These are phyloP conservation scores for Sugiyamaella marilandica DNA, from an alignment of 805 yeast genomes.

Conservation along the genomic window DNA sequence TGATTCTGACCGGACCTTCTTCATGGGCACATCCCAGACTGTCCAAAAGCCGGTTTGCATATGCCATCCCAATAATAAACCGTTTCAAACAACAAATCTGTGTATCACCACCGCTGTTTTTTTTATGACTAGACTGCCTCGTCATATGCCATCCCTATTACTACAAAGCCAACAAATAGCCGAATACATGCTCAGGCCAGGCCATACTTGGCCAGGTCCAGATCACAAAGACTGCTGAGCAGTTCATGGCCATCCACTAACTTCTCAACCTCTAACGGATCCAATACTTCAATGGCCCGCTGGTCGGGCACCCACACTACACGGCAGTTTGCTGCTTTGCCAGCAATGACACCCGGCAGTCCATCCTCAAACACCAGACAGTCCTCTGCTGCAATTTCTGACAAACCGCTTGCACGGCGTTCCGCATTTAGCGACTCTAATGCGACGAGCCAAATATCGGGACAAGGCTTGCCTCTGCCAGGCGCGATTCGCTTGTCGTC, in stretches of 20 bases:
- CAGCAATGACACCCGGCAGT: conserved; percentile 83
- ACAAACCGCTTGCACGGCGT: conserved; percentile 39
- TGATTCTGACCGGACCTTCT: too few relatives aligned
- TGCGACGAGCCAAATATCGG: conserved; percentile 88
- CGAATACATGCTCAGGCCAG: conserved; percentile 1
- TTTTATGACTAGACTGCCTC: too few relatives aligned
- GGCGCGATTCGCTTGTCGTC: conserved; percentile 78
- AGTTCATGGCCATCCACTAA: conserved; percentile 58
- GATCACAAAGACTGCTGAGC: conserved; percentile 46
- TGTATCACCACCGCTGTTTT: too few relatives aligned
- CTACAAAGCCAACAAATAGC: too few relatives aligned
- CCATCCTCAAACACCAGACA: conserved; percentile 95
- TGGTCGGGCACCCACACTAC: conserved; percentile 96
- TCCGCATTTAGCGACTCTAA: conserved; percentile 61
- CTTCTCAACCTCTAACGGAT: conserved; percentile 39
- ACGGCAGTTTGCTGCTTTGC: conserved; percentile 71
- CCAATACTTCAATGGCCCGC: conserved; percentile 55
- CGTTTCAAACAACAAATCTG: too few relatives aligned
- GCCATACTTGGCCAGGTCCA: conserved; percentile 45
- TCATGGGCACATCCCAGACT: too few relatives aligned
- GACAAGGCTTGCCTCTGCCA: conserved; percentile 90
- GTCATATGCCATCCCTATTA: too few relatives aligned
- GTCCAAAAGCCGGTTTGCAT: too few relatives aligned
- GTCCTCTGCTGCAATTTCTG: conserved; percentile 61
- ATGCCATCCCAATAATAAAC: too few relatives aligned